phyloP scores from a whole-genome alignment of 2,329 filamentous ascomycete genomes.

The Elsinoe ampelina region DNA sequence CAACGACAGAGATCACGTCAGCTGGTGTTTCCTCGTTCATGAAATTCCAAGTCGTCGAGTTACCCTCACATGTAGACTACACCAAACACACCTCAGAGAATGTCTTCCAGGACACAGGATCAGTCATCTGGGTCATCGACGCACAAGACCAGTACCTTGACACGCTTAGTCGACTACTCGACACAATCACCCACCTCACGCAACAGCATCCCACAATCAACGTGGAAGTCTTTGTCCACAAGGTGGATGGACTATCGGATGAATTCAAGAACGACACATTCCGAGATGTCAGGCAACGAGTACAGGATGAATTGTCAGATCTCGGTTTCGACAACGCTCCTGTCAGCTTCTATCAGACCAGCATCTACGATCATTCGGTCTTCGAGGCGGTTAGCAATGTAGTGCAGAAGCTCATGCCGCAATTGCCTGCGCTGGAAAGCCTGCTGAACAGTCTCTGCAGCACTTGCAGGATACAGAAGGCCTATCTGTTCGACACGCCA shows the following conservation, averaged over 20 bases:
- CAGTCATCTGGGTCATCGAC: slow-evolving; percentile 96
- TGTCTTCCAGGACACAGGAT: slow-evolving; percentile 89
- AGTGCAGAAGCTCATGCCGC: slow-evolving; percentile 92
- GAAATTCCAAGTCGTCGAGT: slow-evolving; percentile 98
- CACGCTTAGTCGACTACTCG: slow-evolving; percentile 75
- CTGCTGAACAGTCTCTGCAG: slow-evolving; percentile 89
- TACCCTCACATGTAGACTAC: slow-evolving; percentile 90
- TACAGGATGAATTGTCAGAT: slow-evolving; percentile 91
- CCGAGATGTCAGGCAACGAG: slow-evolving; percentile 90
- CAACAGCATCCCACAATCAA: slow-evolving; percentile 87
- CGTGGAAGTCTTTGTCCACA: slow-evolving; percentile 98
- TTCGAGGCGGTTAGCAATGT: slow-evolving; percentile 98
- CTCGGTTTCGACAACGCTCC: slow-evolving; percentile 87
- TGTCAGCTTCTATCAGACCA: slow-evolving; percentile 90
- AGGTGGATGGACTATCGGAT: slow-evolving; percentile 93
- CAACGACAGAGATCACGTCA: slow-evolving; percentile 87
- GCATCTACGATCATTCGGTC: slow-evolving; percentile 96
- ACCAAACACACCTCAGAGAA: slow-evolving; percentile 82
- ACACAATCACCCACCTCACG: slow-evolving; percentile 81
- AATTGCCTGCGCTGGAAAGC: slow-evolving; percentile 83
- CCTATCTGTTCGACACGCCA: slow-evolving; percentile 93
- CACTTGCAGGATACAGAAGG: slow-evolving; percentile 93
- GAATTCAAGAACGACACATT: slow-evolving; percentile 96
- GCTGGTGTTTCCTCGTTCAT: slow-evolving; percentile 96
- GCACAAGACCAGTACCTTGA: slow-evolving; percentile 97